Base-by-base conservation (phyloP, 2,329 filamentous ascomycete species). In the Mycosphaerella sp. region DNA sequence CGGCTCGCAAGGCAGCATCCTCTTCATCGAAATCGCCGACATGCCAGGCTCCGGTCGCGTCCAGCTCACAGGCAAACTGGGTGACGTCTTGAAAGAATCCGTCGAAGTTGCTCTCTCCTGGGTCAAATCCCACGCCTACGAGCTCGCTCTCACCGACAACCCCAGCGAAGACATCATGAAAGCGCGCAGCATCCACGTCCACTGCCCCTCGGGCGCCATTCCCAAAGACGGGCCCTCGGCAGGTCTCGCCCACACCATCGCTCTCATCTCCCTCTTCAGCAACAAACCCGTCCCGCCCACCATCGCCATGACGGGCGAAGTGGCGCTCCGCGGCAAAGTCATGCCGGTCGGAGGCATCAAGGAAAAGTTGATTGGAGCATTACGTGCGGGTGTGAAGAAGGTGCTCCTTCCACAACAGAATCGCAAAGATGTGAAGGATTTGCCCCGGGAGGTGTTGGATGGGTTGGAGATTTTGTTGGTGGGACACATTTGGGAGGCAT, bases 21-120 rank as follows among this genome's bases (percentile, higher is more conserved):
- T 98, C 53, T 98, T 98, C 77, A 98, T 98, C 64, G 93, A 98
- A 73, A 89, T 96, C 43, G 89, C 92, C 9, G 91, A 95, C 68
- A 97, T 97, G 90, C 93, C 93, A 0, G 93, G 93, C 42, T 85
- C 82, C 53, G 93, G 93, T 34, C 85, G 86, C 50, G 89, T 98
- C 36, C 93, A 97, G 73, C 83, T 98, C 26, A 98, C 93, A 1
- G 93, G 93, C 58, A 97, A 95, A 70, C 83, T 98, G 6, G 93
- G 93, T 59, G 91, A 96, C 64, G 93, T 98, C 31, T 82, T 98
- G 55, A 97, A 97, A 73, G 93, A 98, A 73, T 92, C 86, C 59
- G 93, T 97, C 41, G 92, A 97, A 71, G 93, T 98, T 17, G 93
- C 93, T 9, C 79, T 97, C 34, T 92, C 86, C 12, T 98, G 93